Conservation (phyloP, 805 yeast genomes). For the Wickerhamiella slavikovae region DNA sequence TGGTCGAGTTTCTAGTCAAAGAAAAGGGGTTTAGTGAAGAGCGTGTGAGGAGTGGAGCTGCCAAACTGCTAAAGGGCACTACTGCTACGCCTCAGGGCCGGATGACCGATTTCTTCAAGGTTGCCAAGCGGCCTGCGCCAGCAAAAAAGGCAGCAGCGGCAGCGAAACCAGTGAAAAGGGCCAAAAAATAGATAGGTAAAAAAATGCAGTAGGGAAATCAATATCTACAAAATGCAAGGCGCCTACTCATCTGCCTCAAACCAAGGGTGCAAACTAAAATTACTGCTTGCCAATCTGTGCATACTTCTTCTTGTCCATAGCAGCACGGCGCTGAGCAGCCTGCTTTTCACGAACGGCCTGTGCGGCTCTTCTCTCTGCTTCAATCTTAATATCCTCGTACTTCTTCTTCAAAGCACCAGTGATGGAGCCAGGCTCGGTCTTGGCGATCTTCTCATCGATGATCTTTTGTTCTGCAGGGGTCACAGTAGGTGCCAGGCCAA, state of each 20-base stretch:
- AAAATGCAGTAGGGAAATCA: not conserved
- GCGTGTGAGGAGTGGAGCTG: slow-evolving; percentile 72
- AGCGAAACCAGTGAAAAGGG: slow-evolving; percentile 2
- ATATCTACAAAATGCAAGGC: too few species aligned
- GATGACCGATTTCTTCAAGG: slow-evolving; percentile 77
- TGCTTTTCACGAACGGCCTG: slow-evolving; percentile 14
- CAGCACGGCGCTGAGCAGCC: slow-evolving; percentile 8
- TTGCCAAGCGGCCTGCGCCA: slow-evolving; percentile 10
- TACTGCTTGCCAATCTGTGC: slow-evolving; percentile 8
- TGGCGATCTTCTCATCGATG: slow-evolving; percentile 12
- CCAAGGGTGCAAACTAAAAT: too few species aligned
- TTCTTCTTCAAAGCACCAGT: slow-evolving; percentile 11
- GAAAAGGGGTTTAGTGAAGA: slow-evolving; percentile 90
- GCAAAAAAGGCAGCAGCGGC: slow-evolving; percentile 1
- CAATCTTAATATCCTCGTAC: slow-evolving; percentile 16
- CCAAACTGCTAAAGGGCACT: slow-evolving; percentile 61
- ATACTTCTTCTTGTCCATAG: slow-evolving; percentile 8
- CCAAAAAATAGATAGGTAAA: not conserved
- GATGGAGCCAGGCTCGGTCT: slow-evolving; percentile 12
- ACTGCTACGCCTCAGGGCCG: slow-evolving; percentile 81
- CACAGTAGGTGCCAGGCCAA: slow-evolving; percentile 42
- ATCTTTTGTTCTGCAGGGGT: slow-evolving; percentile 25
- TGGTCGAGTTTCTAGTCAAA: slow-evolving; percentile 61
- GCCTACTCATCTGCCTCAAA: too few species aligned
- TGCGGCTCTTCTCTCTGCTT: slow-evolving; percentile 16